phyloP scores from a whole-genome alignment of 306 rosid genomes.

The Begonia peltatifolia region DNA sequence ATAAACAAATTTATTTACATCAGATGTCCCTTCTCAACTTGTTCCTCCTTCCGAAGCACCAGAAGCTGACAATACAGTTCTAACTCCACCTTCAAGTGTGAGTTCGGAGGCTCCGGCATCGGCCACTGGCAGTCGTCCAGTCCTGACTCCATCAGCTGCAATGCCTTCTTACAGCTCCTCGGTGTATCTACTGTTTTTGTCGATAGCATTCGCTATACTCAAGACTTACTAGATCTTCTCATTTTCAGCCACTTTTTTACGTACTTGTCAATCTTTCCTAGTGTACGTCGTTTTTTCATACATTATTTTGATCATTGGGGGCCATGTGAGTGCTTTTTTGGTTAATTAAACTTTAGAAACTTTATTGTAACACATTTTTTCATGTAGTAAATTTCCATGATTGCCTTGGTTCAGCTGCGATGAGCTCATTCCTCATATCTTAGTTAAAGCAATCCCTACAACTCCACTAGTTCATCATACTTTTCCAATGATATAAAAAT shows the following conservation, averaged over 20 bases:
- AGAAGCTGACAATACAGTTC: background rate
- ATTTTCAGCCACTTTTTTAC: background rate
- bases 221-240: background rate
- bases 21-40: background rate
- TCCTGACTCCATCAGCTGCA: background rate
- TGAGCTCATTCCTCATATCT: too few relatives aligned
- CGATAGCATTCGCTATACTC: background rate
- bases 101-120: background rate
- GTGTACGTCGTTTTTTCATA: background rate
- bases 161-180: background rate
- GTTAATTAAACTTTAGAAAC: background rate
- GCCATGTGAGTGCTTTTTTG: background rate
- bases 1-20: background rate
- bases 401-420: too few relatives aligned
- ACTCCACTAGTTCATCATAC: too few relatives aligned
- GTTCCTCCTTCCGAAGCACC: background rate
- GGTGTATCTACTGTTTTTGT: background rate
- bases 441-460: too few relatives aligned
- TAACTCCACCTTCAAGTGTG: background rate
- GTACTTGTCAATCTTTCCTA: too few relatives aligned
- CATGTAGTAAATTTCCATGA: too few relatives aligned
- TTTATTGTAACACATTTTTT: too few relatives aligned
- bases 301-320: background rate
- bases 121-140: background rate
- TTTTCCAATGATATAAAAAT: too few relatives aligned